Percentiles rank a stretch among this genome's conserved stretches.
phyloP scores from a whole-genome alignment of 2,329 filamentous ascomycete genomes.

The Monosporascus sp. region DNA sequence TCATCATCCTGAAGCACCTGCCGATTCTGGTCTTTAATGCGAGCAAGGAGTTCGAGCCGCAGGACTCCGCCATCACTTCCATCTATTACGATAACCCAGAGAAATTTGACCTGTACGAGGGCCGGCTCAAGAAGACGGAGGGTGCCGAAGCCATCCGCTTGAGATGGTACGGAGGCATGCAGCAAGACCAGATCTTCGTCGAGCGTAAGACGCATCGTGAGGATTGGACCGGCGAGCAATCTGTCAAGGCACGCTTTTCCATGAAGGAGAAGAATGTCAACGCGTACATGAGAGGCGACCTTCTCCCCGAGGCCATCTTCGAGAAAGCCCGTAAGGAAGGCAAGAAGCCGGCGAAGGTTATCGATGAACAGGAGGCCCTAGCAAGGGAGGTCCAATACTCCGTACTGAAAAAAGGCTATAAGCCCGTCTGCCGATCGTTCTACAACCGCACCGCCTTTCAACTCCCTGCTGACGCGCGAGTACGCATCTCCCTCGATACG shows the following conservation, averaged over 20 bases:
- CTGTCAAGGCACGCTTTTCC: conserved; percentile 92
- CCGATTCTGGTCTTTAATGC: conserved; percentile 96
- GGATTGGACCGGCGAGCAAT: conserved; percentile 99
- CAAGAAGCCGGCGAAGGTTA: conserved; percentile 88
- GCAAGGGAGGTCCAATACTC: conserved; percentile 93
- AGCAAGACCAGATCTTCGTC: conserved; percentile 90
- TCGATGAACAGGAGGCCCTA: conserved; percentile 83
- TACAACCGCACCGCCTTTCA: conserved; percentile 99
- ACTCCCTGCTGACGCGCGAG: conserved; percentile 88
- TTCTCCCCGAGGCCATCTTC: conserved; percentile 84
- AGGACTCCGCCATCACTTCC: conserved; percentile 92
- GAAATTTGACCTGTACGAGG: conserved; percentile 90
- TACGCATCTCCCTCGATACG: conserved; percentile 94
- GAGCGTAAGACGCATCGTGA: conserved; percentile 98
- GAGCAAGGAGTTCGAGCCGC: conserved; percentile 88
- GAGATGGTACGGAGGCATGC: conserved; percentile 97
- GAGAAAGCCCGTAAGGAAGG: conserved; percentile 94
- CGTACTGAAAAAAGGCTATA: conserved; percentile 77
- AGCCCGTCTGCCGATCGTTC: conserved; percentile 89
- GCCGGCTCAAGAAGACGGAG: conserved; percentile 94
- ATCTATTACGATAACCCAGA: conserved; percentile 98
- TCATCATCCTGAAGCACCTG: conserved; percentile 95
- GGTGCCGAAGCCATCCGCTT: conserved; percentile 94
- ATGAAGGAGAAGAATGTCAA: conserved; percentile 98
- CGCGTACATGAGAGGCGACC: conserved; percentile 75